Conservation (phyloP, 148 eudicot species). For the Camellia japonica region DNA sequence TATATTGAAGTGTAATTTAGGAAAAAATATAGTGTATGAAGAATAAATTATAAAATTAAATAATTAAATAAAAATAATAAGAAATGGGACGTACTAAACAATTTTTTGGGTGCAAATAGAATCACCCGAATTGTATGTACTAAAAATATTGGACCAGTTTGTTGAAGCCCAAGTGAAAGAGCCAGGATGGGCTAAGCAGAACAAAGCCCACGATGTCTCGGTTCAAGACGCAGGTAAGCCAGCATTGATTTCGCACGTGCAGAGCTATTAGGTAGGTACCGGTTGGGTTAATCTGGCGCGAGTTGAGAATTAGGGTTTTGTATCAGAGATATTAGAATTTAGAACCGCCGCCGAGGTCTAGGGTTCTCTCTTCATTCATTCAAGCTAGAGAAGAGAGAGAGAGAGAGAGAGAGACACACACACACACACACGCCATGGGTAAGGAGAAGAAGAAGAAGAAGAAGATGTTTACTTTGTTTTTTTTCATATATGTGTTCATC, state of each 20-base stretch:
- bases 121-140: too few species aligned
- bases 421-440: slow-evolving; percentile 20
- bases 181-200: background rate
- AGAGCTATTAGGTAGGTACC: background rate
- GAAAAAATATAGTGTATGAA: too few species aligned
- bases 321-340: background rate
- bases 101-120: too few species aligned
- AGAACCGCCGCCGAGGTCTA: slow-evolving; percentile 3
- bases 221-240: background rate
- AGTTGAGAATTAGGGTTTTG: slow-evolving; percentile 17
- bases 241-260: background rate
- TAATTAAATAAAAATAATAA: too few species aligned
- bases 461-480: background rate
- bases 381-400: background rate
- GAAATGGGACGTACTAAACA: too few species aligned
- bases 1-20: too few species aligned
- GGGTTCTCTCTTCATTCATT: background rate
- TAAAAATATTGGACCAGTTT: too few species aligned
- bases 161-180: background rate
- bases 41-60: too few species aligned
- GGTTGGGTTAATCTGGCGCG: background rate
- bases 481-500: background rate
- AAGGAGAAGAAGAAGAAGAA: background rate
- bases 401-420: background rate
- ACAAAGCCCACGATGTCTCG: background rate